Conservation (phyloP, 2,329 filamentous ascomycete species). For the Colletotrichum neosansevieriae region DNA sequence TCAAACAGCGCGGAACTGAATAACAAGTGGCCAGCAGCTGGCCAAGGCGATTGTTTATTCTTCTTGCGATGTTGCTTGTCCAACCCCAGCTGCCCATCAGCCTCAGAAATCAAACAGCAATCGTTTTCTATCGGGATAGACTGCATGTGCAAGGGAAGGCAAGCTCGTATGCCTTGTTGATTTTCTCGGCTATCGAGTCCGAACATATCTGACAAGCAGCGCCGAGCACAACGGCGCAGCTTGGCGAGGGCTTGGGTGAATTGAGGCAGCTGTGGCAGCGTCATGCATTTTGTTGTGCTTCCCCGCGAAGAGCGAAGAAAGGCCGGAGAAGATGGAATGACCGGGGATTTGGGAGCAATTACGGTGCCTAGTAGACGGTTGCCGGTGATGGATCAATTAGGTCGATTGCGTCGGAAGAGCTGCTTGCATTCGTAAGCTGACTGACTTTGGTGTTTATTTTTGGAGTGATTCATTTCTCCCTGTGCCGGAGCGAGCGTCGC, state of each 20-base stretch:
- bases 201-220: not conserved
- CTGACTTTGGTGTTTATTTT: slow-evolving; percentile 14
- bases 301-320: slow-evolving; percentile 21
- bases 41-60: slow-evolving; percentile 1
- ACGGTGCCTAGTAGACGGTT: not conserved
- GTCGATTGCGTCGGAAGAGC: slow-evolving; percentile 1
- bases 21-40: not conserved
- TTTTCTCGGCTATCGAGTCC: slow-evolving; percentile 18
- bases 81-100: not conserved
- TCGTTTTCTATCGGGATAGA: not conserved
- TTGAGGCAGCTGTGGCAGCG: slow-evolving; percentile 18
- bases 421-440: slow-evolving; percentile 16
- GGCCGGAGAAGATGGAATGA: slow-evolving; percentile 1
- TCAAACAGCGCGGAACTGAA: slow-evolving; percentile 1
- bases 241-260: slow-evolving; percentile 20
- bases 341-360: not conserved
- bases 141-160: not conserved
- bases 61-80: not conserved
- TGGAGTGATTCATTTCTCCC: slow-evolving; percentile 5
- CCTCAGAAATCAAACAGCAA: not conserved
- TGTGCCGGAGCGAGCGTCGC: not conserved
- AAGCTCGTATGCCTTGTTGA: slow-evolving; percentile 19
- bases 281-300: slow-evolving; percentile 15
- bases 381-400: not conserved
- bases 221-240: slow-evolving; percentile 22